phyloP scores from a whole-genome alignment of 1,284 basidiomycete genomes.

The Hypsizygus ulmarius region DNA sequence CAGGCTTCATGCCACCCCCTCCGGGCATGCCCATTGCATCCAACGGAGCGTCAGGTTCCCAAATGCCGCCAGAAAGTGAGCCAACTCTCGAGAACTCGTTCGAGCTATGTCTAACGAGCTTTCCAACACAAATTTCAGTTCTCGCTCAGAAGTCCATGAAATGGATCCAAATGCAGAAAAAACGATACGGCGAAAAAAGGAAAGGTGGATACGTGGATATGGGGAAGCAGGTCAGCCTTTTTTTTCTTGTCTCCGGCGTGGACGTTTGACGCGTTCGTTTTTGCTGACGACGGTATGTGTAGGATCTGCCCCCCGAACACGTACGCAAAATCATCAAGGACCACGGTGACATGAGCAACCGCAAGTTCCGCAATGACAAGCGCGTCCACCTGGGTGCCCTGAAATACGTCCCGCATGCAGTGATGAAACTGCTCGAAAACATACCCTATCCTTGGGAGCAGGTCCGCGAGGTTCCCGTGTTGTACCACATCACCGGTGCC shows the following conservation, averaged over 20 bases:
- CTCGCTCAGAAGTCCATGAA: slow-evolving; percentile 87
- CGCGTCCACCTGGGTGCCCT: slow-evolving; percentile 97
- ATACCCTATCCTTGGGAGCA: slow-evolving; percentile 99
- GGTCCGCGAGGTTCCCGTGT: slow-evolving; percentile 93
- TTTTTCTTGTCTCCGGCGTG: slow-evolving; percentile 11
- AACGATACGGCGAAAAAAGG: slow-evolving; percentile 85
- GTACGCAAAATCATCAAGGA: slow-evolving; percentile 98
- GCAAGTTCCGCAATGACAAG: slow-evolving; percentile 98
- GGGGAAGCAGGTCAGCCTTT: slow-evolving; percentile 78
- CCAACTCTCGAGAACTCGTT: slow-evolving; percentile 6
- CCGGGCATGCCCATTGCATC: slow-evolving; percentile 61
- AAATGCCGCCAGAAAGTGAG: slow-evolving; percentile 68
- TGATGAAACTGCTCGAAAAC: slow-evolving; percentile 99
- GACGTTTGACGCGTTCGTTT: slow-evolving; percentile 20
- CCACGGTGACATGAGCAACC: slow-evolving; percentile 95
- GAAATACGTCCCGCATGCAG: slow-evolving; percentile 99
- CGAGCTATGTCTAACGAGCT: slow-evolving; percentile 17
- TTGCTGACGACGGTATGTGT: slow-evolving; percentile 9
- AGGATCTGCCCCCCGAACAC: slow-evolving; percentile 91
- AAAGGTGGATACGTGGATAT: slow-evolving; percentile 89
- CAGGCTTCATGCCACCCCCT: slow-evolving; percentile 60
- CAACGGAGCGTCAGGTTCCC: slow-evolving; percentile 49
- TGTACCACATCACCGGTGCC: slow-evolving; percentile 99
- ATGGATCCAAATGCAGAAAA: slow-evolving; percentile 92
- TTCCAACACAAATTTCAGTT: slow-evolving; percentile 28